These are phyloP conservation scores for Crithidia thermophila DNA, from an alignment of 208 protist species.

Conservation along the genomic window DNA sequence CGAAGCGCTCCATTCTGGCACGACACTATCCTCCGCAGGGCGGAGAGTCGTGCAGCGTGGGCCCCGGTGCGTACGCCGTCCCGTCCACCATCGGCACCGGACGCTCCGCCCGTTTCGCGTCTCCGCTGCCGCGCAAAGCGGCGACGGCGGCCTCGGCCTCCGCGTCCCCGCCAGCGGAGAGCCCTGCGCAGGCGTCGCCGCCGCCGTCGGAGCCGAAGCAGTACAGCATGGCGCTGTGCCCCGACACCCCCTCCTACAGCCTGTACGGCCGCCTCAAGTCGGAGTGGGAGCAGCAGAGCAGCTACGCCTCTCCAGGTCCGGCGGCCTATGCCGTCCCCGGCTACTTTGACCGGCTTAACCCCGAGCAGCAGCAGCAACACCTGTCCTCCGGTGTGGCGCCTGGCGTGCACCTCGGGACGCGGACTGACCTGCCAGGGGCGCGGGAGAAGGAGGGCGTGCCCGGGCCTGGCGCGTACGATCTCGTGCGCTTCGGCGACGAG, in stretches of 20 bases:
- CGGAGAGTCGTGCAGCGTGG: conserved; percentile 40
- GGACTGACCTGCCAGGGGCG: conserved; percentile 38
- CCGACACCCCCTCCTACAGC: conserved; percentile 71
- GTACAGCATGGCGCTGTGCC: conserved; percentile 69
- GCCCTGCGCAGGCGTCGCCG: background rate
- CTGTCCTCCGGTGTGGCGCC: conserved; percentile 25
- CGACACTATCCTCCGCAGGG: conserved; percentile 20
- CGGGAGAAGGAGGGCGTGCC: conserved; percentile 40
- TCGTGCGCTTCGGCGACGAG: conserved; percentile 54
- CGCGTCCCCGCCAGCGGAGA: background rate
- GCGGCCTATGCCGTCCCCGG: conserved; percentile 63
- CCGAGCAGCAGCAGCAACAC: conserved; percentile 8
- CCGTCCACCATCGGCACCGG: conserved; percentile 63
- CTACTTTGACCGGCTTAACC: conserved; percentile 45
- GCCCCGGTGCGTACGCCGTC: conserved; percentile 69
- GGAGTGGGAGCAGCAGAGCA: conserved; percentile 36
- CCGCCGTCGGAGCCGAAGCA: conserved; percentile 45
- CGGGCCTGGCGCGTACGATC: conserved; percentile 34
- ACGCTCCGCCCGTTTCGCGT: conserved; percentile 49
- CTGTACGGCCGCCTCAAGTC: conserved; percentile 55
- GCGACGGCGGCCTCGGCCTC: background rate
- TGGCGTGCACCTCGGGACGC: conserved; percentile 61
- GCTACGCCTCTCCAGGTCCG: conserved; percentile 24
- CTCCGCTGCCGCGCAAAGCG: background rate
- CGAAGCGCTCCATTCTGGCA: conserved; percentile 47